Base-by-base conservation (phyloP, 2,329 filamentous ascomycete genomes). In the Nothomitra cinnamomea region DNA sequence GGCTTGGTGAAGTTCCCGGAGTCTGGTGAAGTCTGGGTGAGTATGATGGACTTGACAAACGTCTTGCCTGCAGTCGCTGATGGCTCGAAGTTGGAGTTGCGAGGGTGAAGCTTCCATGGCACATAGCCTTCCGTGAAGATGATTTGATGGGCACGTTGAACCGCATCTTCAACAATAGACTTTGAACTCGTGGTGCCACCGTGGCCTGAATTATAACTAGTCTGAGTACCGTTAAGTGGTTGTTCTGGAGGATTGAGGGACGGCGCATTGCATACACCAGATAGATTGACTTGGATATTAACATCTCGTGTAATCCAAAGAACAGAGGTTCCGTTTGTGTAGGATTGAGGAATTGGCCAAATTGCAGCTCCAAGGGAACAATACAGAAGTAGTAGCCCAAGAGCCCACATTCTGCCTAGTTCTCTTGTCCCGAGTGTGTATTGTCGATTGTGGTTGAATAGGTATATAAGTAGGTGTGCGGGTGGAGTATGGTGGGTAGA, bases 51-150 rank as follows among this genome's bases (percentile, higher is more conserved):
- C 43, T 67, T 73, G 60, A 92, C 71, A 58, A 69, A 75, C 2
- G 64, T 72, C 60, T 74, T 70, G 24, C 66, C 60, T 21, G 64
- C 61, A 28, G 62, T 57, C 6, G 69, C 63, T 7, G 66, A 64
- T 0, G 87, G 85, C 65, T 90, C 84, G 58, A 79, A 83, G 41
- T 76, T 62, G 54, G 76, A 73, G 59, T 80, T 73, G 35, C 82
- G 77, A 22, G 76, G 73, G 57, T 83, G 75, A 54, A 92, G 77
- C 68, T 82, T 87, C 85, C 85, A 92, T 0, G 87, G 86, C 15
- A 87, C 76, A 57, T 89, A 80, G 59, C 77, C 79, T 55, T 82
- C 70, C 24, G 76, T 67, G 66, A 88, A 84, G 54, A 90, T 78
- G 55, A 74, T 77, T 22, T 73, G 66, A 58, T 81, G 69, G 8